Evolutionary conservation across 192 early-diverging fungal genomes (phyloP).

Genomic region (Coemansia sp.): DNA sequence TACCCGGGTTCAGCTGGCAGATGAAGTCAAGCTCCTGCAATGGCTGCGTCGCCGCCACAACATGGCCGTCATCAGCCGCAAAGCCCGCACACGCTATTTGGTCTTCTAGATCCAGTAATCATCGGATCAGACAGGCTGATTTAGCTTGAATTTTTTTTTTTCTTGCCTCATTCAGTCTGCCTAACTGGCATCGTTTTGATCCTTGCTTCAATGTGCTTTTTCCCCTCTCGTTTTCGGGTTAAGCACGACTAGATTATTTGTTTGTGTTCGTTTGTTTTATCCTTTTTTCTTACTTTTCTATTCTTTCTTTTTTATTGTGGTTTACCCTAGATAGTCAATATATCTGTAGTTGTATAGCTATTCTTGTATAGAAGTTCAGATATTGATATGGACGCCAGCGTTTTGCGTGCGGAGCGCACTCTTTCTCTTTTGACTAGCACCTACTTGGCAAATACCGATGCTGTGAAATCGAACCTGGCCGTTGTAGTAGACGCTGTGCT

Average conservation of each 20-base stretch:
- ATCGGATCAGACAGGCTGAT: constrained; percentile 12
- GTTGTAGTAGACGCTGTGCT: constrained; percentile 44
- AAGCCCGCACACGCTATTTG: constrained; percentile 31
- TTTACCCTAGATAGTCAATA: neutral
- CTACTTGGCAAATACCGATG: constrained; percentile 44
- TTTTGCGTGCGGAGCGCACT: constrained; percentile 47
- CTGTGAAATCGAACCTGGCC: constrained; percentile 29
- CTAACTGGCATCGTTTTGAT: too few species aligned
- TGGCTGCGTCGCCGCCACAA: constrained; percentile 55
- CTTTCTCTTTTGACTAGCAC: constrained; percentile 46
- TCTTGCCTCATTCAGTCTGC: too few species aligned
- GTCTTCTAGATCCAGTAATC: constrained; percentile 18
- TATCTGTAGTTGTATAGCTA: neutral
- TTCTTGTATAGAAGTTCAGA: neutral
- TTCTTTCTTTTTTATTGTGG: neutral
- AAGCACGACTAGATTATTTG: neutral
- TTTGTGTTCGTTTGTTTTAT: constrained; percentile 6
- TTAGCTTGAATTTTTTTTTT: constrained; percentile 1
- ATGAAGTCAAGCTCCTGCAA: constrained; percentile 50
- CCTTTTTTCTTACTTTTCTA: neutral
- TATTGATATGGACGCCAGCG: constrained; percentile 33
- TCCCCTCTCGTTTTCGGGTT: neutral
- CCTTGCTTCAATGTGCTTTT: neutral
- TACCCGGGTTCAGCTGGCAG: constrained; percentile 37
- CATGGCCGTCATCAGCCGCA: constrained; percentile 38